These are phyloP conservation scores for apple (Malus domestica) DNA, from an alignment of 306 rosid species.

Conservation along the genomic window DNA sequence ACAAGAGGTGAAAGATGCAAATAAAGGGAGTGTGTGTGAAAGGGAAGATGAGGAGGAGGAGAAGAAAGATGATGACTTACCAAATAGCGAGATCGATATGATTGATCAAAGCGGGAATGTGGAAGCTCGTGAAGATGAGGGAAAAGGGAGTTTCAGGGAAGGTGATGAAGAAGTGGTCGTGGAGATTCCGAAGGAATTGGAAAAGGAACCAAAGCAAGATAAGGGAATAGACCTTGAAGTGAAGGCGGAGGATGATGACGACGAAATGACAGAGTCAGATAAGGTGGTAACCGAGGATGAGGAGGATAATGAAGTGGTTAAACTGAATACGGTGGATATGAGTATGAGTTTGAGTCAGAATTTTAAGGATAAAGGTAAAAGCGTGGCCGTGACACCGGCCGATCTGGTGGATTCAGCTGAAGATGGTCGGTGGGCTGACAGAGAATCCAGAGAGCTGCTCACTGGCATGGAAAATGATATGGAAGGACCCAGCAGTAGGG, in stretches of 20 bases:
- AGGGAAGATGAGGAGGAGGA: constrained; percentile 22
- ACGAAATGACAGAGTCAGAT: constrained; percentile 29
- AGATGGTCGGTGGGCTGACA: constrained; percentile 45
- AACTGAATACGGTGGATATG: constrained; percentile 20
- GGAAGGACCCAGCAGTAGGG: constrained; percentile 90
- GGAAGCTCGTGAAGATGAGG: constrained; percentile 12
- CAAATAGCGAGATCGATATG: constrained; percentile 22
- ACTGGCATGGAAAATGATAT: constrained; percentile 38
- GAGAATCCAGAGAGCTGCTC: constrained; percentile 43
- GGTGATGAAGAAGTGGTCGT: constrained; percentile 21
- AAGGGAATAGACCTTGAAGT: constrained; percentile 38
- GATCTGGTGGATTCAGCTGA: constrained; percentile 41
- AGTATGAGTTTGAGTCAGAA: constrained; percentile 30
- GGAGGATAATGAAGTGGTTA: constrained; percentile 28
- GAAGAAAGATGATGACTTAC: constrained; percentile 20
- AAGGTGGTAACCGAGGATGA: constrained; percentile 29
- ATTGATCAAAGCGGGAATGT: constrained; percentile 1
- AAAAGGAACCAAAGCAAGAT: constrained; percentile 30
- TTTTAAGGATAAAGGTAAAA: constrained; percentile 82
- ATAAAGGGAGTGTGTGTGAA: constrained; percentile 13
- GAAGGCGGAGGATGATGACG: constrained; percentile 29
- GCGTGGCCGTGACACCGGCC: constrained; percentile 39
- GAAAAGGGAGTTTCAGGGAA: constrained; percentile 20
- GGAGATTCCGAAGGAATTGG: constrained; percentile 24
- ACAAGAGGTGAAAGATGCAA: constrained; percentile 15